phyloP scores from a whole-genome alignment of 257 asterid genomes.

The Verbascum thapsus region DNA sequence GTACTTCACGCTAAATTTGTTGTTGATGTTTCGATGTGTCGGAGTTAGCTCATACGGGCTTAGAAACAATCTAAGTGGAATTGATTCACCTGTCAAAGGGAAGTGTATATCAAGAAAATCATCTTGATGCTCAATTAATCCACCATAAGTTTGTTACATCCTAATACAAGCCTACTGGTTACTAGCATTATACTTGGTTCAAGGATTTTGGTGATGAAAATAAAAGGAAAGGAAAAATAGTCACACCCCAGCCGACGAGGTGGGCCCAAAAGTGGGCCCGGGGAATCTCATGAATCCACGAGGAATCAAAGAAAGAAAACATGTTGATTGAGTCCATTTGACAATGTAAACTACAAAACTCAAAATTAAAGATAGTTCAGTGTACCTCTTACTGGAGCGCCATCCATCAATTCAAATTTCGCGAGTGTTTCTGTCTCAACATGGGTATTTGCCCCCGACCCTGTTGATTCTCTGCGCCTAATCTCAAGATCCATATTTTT shows the following conservation, averaged over 20 bases:
- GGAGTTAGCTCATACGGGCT: constrained; percentile 98
- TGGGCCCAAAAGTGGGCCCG: no score
- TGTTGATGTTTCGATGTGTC: constrained; percentile 85
- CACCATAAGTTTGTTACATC: not conserved
- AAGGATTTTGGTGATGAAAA: no score
- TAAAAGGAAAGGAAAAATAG: no score
- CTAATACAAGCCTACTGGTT: no score
- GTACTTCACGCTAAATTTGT: constrained; percentile 93
- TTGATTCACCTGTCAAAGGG: constrained; percentile 81
- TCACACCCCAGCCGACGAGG: no score
- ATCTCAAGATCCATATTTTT: constrained; percentile 98
- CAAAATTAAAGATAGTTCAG: not conserved
- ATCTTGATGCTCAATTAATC: no score
- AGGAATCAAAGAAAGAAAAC: not conserved
- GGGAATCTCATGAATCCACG: no score
- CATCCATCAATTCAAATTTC: constrained; percentile 98
- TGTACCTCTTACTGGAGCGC: constrained; percentile 98
- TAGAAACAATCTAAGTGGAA: constrained; percentile 88
- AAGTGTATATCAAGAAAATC: constrained; percentile 15
- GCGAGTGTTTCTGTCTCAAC: constrained; percentile 99
- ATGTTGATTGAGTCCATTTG: not conserved
- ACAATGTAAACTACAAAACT: constrained; percentile 1
- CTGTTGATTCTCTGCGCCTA: constrained; percentile 95
- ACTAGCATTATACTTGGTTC: no score
- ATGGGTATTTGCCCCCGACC: constrained; percentile 95